Percentiles rank a stretch among this genome's conserved stretches.
Evolutionary conservation across 169 alveolate species (phyloP).

Genomic region (Plasmodium sp.): DNA sequence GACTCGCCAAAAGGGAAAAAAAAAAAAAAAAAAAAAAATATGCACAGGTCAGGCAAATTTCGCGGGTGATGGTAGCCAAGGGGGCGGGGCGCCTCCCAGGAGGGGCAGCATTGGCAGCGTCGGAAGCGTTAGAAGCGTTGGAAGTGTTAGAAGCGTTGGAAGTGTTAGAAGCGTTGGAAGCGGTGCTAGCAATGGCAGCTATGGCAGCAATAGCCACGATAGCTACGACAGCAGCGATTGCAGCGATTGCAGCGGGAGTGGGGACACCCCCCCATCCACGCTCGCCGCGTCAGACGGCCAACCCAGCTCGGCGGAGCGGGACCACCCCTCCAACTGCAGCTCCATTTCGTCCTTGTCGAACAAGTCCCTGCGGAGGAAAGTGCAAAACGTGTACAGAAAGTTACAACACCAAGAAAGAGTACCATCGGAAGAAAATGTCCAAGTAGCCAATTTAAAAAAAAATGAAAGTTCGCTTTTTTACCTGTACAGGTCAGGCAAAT

Average conservation of each 20-base stretch:
- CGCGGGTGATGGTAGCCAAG: background rate
- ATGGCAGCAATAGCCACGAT: background rate
- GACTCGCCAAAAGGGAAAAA: background rate
- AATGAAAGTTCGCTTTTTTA: conserved; percentile 33
- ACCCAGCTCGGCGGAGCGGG: conserved; percentile 3
- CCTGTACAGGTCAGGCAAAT: conserved; percentile 38
- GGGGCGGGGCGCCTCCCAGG: background rate
- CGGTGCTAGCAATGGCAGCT: background rate
- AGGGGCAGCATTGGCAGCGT: background rate
- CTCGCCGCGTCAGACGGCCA: background rate
- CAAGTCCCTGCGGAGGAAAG: conserved; percentile 18
- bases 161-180: background rate
- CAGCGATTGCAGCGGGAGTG: background rate
- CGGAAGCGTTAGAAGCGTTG: background rate
- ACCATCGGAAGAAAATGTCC: background rate
- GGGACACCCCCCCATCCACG: background rate
- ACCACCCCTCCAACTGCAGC: background rate
- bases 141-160: background rate
- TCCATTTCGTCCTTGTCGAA: conserved; percentile 60
- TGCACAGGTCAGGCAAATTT: conserved; percentile 11
- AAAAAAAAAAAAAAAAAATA: conserved; percentile 4
- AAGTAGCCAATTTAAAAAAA: conserved; percentile 30
- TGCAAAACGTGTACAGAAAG: background rate
- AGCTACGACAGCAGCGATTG: background rate
- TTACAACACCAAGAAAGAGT: conserved; percentile 16